Evolutionary conservation across 352 stramenopile genomes (phyloP).

Genomic region (Phytopythium kandeliae): DNA sequence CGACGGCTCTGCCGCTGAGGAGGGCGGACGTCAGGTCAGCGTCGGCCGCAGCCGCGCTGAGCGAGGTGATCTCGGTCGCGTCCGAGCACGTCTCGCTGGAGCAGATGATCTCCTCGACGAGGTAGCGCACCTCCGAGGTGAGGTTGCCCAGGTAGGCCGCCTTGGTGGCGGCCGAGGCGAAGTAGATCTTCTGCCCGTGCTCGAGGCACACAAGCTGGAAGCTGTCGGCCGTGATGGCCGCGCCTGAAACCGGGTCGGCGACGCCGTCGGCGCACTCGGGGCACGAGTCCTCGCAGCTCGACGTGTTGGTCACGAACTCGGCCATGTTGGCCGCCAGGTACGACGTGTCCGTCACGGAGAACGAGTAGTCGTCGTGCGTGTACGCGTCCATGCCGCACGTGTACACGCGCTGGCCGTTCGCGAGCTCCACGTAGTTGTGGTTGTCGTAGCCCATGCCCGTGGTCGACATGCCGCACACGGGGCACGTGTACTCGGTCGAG

Average conservation of each 20-base stretch:
- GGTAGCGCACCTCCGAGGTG: constrained; percentile 40
- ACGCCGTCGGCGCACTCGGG: constrained; percentile 43
- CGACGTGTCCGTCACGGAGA: constrained; percentile 53
- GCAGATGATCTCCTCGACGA: constrained; percentile 60
- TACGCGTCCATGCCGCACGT: constrained; percentile 70
- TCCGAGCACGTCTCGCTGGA: constrained; percentile 44
- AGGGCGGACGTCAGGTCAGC: constrained; percentile 16
- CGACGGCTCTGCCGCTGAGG: constrained; percentile 16
- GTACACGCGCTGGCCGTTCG: constrained; percentile 62
- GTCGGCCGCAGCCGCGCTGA: constrained; percentile 35
- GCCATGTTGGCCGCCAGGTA: constrained; percentile 70
- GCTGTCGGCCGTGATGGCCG: constrained; percentile 41
- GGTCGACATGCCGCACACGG: constrained; percentile 59
- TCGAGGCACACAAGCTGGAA: constrained; percentile 67
- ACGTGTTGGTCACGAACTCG: constrained; percentile 28
- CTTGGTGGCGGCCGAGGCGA: constrained; percentile 54
- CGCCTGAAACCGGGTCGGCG: constrained; percentile 61
- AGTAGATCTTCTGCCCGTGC: constrained; percentile 84
- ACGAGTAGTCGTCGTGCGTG: constrained; percentile 42
- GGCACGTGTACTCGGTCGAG: constrained; percentile 38
- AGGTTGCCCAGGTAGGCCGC: constrained; percentile 56
- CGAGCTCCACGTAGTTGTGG: constrained; percentile 52
- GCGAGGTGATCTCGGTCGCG: constrained; percentile 41
- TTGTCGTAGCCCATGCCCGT: constrained; percentile 48
- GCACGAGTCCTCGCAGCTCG: constrained; percentile 31